A percentile compares a stretch with the other conserved stretches of the same genome.
Conservation (phyloP, 1,284 basidiomycete species). For the Megacollybia platyphylla region DNA sequence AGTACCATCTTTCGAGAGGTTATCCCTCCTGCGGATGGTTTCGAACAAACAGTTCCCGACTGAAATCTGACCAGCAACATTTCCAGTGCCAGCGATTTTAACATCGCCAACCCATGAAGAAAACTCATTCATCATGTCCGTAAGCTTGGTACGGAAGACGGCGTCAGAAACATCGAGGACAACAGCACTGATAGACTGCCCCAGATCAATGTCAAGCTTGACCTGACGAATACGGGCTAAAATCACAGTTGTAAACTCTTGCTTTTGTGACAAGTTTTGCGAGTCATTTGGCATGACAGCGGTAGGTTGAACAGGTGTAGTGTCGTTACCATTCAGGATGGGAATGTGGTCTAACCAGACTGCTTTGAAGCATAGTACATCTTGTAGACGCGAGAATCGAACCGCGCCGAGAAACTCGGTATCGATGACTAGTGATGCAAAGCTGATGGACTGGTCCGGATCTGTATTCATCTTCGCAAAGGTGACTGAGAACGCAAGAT, state of each 20-base stretch:
- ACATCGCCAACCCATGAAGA: conserved; percentile 58
- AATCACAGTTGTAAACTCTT: conserved; percentile 44
- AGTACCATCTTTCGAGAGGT: conserved; percentile 15
- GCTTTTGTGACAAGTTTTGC: conserved; percentile 14
- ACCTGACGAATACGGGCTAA: conserved; percentile 63
- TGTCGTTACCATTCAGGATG: conserved; percentile 36
- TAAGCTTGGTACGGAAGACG: conserved; percentile 47
- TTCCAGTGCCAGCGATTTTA: conserved; percentile 53
- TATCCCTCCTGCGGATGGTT: conserved; percentile 49
- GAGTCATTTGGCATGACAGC: conserved; percentile 10
- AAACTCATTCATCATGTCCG: conserved; percentile 43
- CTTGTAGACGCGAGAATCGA: conserved; percentile 72
- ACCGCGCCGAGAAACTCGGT: conserved; percentile 66
- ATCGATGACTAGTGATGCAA: conserved; percentile 59
- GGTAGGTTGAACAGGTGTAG: conserved; percentile 12
- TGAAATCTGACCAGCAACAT: conserved; percentile 57
- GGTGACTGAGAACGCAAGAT: conserved; percentile 61
- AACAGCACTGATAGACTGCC: conserved; percentile 59
- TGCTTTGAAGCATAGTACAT: conserved; percentile 81
- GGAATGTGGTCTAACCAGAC: conserved; percentile 84
- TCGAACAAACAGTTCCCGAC: conserved; percentile 69
- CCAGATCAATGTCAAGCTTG: conserved; percentile 64
- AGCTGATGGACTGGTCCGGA: conserved; percentile 28
- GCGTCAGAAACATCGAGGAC: conserved; percentile 52
- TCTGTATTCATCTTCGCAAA: conserved; percentile 40